Conservation (phyloP, 169 alveolate genomes). For the Plasmodium cynomolgi region DNA sequence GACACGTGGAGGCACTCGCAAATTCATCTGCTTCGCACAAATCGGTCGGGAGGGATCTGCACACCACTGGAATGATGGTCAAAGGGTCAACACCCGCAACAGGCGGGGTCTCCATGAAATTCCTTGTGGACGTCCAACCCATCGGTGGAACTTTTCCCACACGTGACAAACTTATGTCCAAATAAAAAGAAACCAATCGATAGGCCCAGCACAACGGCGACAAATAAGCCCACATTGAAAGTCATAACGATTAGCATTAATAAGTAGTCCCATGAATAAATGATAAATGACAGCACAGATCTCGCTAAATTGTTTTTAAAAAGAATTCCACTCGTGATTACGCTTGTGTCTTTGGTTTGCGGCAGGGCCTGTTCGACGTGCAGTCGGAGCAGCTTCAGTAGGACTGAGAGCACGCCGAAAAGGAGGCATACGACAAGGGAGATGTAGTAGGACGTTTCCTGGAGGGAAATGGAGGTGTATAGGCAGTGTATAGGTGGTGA, state of each 20-base stretch:
- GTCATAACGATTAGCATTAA: slow-evolving; percentile 85
- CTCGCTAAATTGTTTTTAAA: slow-evolving; percentile 37
- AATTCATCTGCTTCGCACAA: neutral
- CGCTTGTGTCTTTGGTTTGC: slow-evolving; percentile 6
- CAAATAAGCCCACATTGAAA: slow-evolving; percentile 82
- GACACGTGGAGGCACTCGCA: neutral
- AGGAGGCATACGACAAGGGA: slow-evolving; percentile 32
- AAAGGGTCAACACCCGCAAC: slow-evolving; percentile 56
- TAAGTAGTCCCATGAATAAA: slow-evolving; percentile 78
- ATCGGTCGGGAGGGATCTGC: neutral
- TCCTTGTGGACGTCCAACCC: slow-evolving; percentile 43
- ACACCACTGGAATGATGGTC: neutral
- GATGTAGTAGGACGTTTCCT: slow-evolving; percentile 28
- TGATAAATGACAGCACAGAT: slow-evolving; percentile 64
- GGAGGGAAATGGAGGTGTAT: neutral
- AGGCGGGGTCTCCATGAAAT: slow-evolving; percentile 62
- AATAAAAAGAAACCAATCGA: slow-evolving; percentile 81
- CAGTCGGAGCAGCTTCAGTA: slow-evolving; percentile 21
- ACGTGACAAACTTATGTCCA: slow-evolving; percentile 48
- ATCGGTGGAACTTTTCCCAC: neutral
- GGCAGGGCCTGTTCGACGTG: slow-evolving; percentile 32
- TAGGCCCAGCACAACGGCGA: slow-evolving; percentile 79
- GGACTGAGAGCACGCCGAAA: slow-evolving; percentile 47
- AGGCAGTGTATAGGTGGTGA: neutral
- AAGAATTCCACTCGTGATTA: slow-evolving; percentile 21